Evolutionary conservation across 208 protist genomes (phyloP).

Genomic region (Acanthamoeba sp.): DNA sequence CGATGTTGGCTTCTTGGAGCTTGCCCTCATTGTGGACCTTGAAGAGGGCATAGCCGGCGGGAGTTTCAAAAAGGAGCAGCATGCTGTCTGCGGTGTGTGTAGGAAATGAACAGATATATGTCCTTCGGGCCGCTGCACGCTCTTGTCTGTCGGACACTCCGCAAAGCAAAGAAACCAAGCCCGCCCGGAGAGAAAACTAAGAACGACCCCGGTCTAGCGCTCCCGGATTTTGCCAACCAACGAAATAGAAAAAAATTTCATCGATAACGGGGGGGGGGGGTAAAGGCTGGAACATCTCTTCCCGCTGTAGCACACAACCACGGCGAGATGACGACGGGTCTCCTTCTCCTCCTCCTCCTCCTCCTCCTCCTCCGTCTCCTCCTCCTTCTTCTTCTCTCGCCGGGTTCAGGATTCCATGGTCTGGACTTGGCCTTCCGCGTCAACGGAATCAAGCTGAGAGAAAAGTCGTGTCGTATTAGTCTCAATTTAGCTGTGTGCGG

Average conservation of each 20-base stretch:
- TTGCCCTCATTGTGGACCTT: constrained; percentile 96
- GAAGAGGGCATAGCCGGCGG: constrained; percentile 98
- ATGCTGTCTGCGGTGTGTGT: constrained; percentile 83
- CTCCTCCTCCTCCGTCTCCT: background rate
- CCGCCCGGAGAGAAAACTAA: background rate
- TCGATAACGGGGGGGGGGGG: no score
- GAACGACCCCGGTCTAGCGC: background rate
- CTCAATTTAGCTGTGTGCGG: background rate
- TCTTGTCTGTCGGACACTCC: background rate
- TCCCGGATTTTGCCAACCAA: no score
- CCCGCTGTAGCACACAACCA: no score
- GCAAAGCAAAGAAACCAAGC: background rate
- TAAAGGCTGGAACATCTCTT: no score
- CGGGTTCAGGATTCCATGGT: constrained; percentile 12
- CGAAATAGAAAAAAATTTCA: no score
- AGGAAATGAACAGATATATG: background rate
- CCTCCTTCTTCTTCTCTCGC: background rate
- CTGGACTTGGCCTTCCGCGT: background rate
- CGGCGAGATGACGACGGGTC: no score
- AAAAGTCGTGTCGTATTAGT: no score
- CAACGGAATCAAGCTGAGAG: background rate
- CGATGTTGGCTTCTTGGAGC: constrained; percentile 94
- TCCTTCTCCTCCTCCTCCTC: no score
- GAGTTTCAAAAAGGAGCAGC: constrained; percentile 98
- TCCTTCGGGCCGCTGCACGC: background rate